These are phyloP conservation scores for Casuarina equisetifolia DNA, from an alignment of 306 rosid species.

Conservation along the genomic window DNA sequence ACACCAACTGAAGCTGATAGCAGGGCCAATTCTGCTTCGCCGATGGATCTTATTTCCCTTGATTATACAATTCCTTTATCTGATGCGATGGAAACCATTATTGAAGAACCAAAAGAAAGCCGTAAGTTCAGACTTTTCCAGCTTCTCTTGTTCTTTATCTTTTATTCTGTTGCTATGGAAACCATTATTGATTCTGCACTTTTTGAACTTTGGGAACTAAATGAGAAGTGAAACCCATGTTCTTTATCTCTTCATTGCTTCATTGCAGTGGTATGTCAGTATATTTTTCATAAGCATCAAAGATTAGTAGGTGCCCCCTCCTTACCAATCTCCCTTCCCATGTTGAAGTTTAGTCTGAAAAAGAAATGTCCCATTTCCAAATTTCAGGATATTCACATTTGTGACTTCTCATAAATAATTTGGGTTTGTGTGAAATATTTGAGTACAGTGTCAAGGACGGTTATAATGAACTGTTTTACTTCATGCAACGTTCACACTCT, in stretches of 20 bases:
- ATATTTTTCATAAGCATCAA: neutral
- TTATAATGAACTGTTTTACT: neutral
- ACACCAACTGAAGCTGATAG: conserved; percentile 36
- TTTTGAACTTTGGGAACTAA: neutral
- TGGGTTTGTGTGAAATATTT: neutral
- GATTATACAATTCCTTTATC: conserved; percentile 35
- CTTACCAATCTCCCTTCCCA: neutral
- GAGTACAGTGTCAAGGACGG: neutral
- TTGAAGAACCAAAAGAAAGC: conserved; percentile 46
- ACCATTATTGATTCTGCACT: neutral
- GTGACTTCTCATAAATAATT: neutral
- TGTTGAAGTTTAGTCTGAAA: neutral
- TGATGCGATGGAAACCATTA: conserved; percentile 28
- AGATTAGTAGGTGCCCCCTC: neutral
- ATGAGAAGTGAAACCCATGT: neutral
- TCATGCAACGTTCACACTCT: neutral
- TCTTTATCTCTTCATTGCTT: neutral
- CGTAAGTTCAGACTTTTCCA: conserved; percentile 50
- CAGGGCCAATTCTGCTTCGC: conserved; percentile 11
- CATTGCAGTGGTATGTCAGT: neutral
- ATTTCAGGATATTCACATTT: neutral
- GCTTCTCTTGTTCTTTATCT: conserved; percentile 16
- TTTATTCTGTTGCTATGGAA: neutral
- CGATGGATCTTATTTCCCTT: conserved; percentile 20
- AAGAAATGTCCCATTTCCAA: neutral